Base-by-base conservation (phyloP, 108 stramenopile genomes). In the Aurantiochytrium sp. region DNA sequence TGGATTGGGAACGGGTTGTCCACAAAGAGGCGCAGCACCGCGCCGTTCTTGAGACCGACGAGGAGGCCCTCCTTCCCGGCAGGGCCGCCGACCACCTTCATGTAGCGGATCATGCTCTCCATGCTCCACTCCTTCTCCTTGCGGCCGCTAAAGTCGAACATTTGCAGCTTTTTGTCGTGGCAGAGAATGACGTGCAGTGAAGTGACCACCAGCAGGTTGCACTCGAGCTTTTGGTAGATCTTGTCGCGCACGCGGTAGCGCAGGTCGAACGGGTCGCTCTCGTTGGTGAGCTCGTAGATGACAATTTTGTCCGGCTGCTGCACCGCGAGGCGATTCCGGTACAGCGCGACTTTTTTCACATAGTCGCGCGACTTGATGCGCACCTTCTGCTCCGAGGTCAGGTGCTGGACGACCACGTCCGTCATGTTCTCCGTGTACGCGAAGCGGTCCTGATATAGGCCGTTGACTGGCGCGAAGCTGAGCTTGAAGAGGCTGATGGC, bases 401-500 rank as follows among this genome's bases (percentile, higher is more conserved):
- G 87, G 86, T 94, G 93, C 87, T 93, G 93, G 22, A 94, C 92
- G 45, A 94, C 87, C 32, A 94, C 93, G 87, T 94, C 93, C 34
- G 93, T 94, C 90, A 94, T 86, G 85, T 88, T 88, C 69, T 94
- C 94, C 4, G 93, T 89, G 87, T 92, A 92, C 5, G 93, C 93
- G 55, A 87, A 94, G 15, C 93, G 90, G 52, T 94, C 94, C 65
- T 85, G n/a, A 87, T 91, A 91, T 1, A 94, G 55, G 12, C 89
- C 90, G 68, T 93, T 89, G 24, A 93, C 90, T 34, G 90, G 30
- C 37, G 88, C 55, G 85, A 93, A 93, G 50, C 68, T 37, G 24
- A 93, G 73, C 52, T 87, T 55, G 37, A 89, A 50, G 68, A 92
- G 24, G 34, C 37, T 4, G 24, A 94, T 89, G 12, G 68, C 52